phyloP scores from a whole-genome alignment of 352 stramenopile genomes.

The Pythium sukuiense region DNA sequence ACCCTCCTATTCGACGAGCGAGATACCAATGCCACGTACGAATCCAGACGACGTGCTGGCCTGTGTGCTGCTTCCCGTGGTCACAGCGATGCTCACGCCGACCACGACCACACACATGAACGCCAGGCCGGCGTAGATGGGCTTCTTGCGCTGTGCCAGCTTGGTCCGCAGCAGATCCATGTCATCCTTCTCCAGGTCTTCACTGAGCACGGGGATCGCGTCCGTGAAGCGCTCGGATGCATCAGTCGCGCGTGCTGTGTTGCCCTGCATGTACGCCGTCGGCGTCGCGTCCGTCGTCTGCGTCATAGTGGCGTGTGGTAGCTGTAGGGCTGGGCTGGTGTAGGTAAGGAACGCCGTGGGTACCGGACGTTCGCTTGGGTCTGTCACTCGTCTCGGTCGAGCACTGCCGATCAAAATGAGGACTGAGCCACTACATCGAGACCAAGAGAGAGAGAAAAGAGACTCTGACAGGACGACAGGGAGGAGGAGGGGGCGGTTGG shows the following conservation, averaged over 20 bases:
- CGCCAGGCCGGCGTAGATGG: constrained; percentile 59
- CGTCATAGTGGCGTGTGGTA: constrained; percentile 7
- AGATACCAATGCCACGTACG: constrained; percentile 23
- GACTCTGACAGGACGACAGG: not conserved
- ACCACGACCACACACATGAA: constrained; percentile 57
- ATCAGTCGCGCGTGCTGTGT: constrained; percentile 33
- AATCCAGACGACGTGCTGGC: constrained; percentile 42
- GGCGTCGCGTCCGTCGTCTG: constrained; percentile 19
- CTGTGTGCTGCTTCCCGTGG: constrained; percentile 3
- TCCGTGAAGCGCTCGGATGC: constrained; percentile 32
- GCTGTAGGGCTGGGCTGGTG: not conserved
- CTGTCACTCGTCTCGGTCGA: constrained; percentile 4
- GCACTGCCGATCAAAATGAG: constrained; percentile 11
- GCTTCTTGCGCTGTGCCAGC: constrained; percentile 55
- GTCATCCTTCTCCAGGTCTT: constrained; percentile 62
- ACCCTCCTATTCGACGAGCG: not conserved
- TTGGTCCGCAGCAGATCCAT: constrained; percentile 41
- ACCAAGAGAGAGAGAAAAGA: not conserved
- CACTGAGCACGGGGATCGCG: constrained; percentile 20
- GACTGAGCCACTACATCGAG: not conserved
- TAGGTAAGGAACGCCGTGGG: constrained; percentile 2
- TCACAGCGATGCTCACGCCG: constrained; percentile 39
- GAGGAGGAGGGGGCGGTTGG: not conserved
- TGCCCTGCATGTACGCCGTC: constrained; percentile 36
- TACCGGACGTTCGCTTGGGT: constrained; percentile 10